These are phyloP conservation scores for Lentinula sp. DNA, from an alignment of 768 basidiomycete species.

Conservation along the genomic window DNA sequence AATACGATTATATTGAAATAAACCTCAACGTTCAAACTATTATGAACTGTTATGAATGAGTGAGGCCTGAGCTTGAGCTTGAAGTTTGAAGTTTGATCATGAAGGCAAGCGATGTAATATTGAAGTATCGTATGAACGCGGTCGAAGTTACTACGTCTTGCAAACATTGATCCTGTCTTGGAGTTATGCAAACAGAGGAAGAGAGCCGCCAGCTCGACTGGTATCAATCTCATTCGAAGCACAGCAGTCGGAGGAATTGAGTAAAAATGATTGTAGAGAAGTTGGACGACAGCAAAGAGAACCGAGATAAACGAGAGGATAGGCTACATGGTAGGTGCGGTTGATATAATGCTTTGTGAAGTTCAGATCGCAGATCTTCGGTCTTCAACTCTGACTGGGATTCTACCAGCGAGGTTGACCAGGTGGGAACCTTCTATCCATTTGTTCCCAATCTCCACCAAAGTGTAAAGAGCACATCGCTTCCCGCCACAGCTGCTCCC, in stretches of 20 bases:
- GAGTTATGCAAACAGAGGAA: too few species aligned
- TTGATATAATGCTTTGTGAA: not conserved
- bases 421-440: constrained; percentile 2
- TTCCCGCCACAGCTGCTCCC: constrained; percentile 2
- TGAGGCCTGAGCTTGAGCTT: too few species aligned
- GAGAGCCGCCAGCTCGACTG: too few species aligned
- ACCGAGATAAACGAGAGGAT: not conserved
- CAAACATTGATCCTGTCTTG: too few species aligned
- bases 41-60: too few species aligned
- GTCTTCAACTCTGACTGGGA: not conserved
- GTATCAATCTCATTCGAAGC: not conserved
- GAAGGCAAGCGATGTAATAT: too few species aligned
- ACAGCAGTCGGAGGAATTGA: too few species aligned
- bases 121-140: too few species aligned
- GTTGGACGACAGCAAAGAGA: not conserved
- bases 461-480: constrained; percentile 1
- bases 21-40: too few species aligned
- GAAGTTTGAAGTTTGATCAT: too few species aligned
- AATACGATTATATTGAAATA: too few species aligned
- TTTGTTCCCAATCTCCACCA: constrained; percentile 3
- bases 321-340: not conserved
- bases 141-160: too few species aligned
- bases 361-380: not conserved
- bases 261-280: not conserved
- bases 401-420: constrained; percentile 2